Percentiles rank a stretch among this genome's conserved stretches.
phyloP scores from a whole-genome alignment of 768 basidiomycete species.

The Crepidotus variabilis region DNA sequence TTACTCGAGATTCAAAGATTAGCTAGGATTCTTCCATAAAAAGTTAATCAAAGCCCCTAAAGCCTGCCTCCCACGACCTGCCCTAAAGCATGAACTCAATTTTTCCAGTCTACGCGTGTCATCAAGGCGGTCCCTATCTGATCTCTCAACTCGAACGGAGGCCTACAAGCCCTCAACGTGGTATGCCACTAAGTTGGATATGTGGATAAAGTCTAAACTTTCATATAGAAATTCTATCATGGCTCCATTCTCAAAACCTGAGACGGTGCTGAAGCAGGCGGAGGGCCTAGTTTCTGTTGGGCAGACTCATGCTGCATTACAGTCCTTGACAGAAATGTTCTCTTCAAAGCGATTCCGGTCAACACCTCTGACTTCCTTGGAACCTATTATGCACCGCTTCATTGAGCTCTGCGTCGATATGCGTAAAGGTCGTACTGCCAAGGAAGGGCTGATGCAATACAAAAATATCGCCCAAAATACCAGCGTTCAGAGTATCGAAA shows the following conservation, averaged over 20 bases:
- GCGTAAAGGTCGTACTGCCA: slow-evolving; percentile 89
- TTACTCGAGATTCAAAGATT: too few species aligned
- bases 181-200: slow-evolving; percentile 10
- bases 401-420: slow-evolving; percentile 95
- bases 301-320: slow-evolving; percentile 85
- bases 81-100: slow-evolving; percentile 7
- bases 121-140: background rate
- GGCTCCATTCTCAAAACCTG: slow-evolving; percentile 89
- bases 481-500: slow-evolving; percentile 87
- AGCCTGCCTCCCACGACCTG: background rate
- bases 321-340: slow-evolving; percentile 90
- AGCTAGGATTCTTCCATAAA: background rate
- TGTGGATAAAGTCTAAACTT: background rate
- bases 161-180: slow-evolving; percentile 19
- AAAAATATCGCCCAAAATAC: slow-evolving; percentile 97
- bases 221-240: slow-evolving; percentile 35
- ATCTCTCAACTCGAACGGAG: slow-evolving; percentile 7
- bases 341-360: slow-evolving; percentile 90
- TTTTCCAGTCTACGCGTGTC: background rate
- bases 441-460: slow-evolving; percentile 95
- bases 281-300: slow-evolving; percentile 91
- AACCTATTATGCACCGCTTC: slow-evolving; percentile 95
- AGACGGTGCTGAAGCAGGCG: slow-evolving; percentile 89
- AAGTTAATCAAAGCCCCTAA: background rate
- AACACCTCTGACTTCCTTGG: slow-evolving; percentile 82